Evolutionary conservation across 2,329 filamentous ascomycete species (phyloP).

Genomic region (Fusarium nygamai): DNA sequence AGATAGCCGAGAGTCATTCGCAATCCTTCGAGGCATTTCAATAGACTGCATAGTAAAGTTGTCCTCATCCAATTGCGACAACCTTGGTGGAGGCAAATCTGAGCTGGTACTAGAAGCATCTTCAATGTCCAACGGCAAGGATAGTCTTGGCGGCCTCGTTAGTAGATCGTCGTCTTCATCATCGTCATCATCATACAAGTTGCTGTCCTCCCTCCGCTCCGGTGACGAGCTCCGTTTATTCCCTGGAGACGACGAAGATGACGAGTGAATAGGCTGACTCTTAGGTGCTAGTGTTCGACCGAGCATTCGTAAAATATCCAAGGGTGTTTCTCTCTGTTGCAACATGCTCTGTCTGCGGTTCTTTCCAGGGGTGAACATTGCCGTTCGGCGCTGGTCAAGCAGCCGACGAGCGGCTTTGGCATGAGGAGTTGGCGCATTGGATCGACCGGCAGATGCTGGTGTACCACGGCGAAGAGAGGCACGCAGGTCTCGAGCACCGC

Average conservation of each 20-base stretch:
- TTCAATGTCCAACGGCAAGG: conserved; percentile 61
- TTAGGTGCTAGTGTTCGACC: conserved; percentile 63
- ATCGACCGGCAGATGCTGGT: conserved; percentile 56
- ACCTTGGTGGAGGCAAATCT: conserved; percentile 62
- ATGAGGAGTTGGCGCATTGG: conserved; percentile 66
- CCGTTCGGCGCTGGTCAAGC: conserved; percentile 67
- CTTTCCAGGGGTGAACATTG: conserved; percentile 68
- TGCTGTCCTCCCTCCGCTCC: conserved; percentile 53
- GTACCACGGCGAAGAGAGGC: conserved; percentile 54
- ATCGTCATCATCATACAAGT: conserved; percentile 60
- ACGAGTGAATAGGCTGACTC: conserved; percentile 56
- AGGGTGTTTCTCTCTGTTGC: conserved; percentile 65
- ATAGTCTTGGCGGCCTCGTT: conserved; percentile 59
- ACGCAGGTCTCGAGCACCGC: conserved; percentile 48
- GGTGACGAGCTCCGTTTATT: conserved; percentile 43
- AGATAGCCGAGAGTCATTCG: conserved; percentile 56
- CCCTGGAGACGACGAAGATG: conserved; percentile 56
- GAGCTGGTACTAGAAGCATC: conserved; percentile 64
- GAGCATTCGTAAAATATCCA: conserved; percentile 63
- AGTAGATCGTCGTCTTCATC: conserved; percentile 61
- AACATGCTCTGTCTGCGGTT: conserved; percentile 66
- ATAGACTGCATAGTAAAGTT: conserved; percentile 68
- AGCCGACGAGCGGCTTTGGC: conserved; percentile 68
- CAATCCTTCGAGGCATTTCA: conserved; percentile 65
- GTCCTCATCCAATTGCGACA: conserved; percentile 66